Evolutionary conservation across 2,329 filamentous ascomycete genomes (phyloP).

Genomic region (Setomelanomma holmii): DNA sequence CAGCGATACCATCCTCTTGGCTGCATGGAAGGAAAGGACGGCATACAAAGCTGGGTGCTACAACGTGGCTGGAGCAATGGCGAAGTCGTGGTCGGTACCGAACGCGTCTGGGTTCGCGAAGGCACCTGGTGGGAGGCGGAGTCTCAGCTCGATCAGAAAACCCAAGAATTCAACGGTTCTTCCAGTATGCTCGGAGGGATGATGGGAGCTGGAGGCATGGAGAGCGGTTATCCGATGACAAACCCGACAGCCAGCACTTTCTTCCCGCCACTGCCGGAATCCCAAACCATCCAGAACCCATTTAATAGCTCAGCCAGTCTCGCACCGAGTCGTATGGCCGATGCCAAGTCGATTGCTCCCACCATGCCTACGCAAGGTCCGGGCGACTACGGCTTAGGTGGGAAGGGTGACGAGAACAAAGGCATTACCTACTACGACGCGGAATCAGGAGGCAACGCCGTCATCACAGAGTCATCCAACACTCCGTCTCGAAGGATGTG

Average conservation of each 20-base stretch:
- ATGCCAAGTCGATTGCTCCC: slow-evolving; percentile 56
- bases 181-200: slow-evolving; percentile 56
- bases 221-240: slow-evolving; percentile 75
- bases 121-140: slow-evolving; percentile 97
- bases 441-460: slow-evolving; percentile 77
- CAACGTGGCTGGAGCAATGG: slow-evolving; percentile 98
- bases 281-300: slow-evolving; percentile 74
- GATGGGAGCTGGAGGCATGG: slow-evolving; percentile 67
- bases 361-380: slow-evolving; percentile 60
- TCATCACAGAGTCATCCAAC: slow-evolving; percentile 73
- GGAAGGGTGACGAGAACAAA: slow-evolving; percentile 75
- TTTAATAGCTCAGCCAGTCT: slow-evolving; percentile 60
- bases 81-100: slow-evolving; percentile 87
- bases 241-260: slow-evolving; percentile 65
- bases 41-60: slow-evolving; percentile 91
- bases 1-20: slow-evolving; percentile 83
- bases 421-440: slow-evolving; percentile 72
- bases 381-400: slow-evolving; percentile 89
- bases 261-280: slow-evolving; percentile 67
- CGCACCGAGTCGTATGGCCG: slow-evolving; percentile 53
- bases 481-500: slow-evolving; percentile 73
- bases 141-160: slow-evolving; percentile 90
- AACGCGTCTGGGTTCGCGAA: slow-evolving; percentile 96
- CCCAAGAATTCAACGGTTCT: slow-evolving; percentile 56
- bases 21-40: slow-evolving; percentile 88